These are phyloP conservation scores for Perilla frutescens DNA, from an alignment of 257 asterid genomes.

Conservation along the genomic window DNA sequence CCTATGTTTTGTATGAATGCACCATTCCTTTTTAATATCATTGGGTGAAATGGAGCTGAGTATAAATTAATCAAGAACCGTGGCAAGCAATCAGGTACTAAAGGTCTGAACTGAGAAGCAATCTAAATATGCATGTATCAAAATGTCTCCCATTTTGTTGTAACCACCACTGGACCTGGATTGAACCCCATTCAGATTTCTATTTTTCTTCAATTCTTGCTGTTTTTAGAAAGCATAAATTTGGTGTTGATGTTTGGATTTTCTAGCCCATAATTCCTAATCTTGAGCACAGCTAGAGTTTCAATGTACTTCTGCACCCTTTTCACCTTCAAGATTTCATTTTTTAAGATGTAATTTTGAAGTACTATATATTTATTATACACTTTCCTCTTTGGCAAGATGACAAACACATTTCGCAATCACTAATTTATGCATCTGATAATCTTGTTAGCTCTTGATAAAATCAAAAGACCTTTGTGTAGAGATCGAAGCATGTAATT, in stretches of 20 bases:
- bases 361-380: background rate
- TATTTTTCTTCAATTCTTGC: slow-evolving; percentile 46
- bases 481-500: no score
- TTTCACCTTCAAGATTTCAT: slow-evolving; percentile 61
- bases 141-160: slow-evolving; percentile 88
- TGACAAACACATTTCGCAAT: slow-evolving; percentile 19
- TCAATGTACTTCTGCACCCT: slow-evolving; percentile 90
- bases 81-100: no score
- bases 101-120: slow-evolving; percentile 25
- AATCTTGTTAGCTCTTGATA: slow-evolving; percentile 74
- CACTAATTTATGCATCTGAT: slow-evolving; percentile 33
- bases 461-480: slow-evolving; percentile 80
- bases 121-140: slow-evolving; percentile 28
- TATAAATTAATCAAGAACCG: no score
- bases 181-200: slow-evolving; percentile 37
- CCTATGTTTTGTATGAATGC: no score
- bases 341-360: background rate
- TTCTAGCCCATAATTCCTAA: slow-evolving; percentile 53
- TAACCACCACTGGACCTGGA: slow-evolving; percentile 56
- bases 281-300: slow-evolving; percentile 75
- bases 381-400: slow-evolving; percentile 24
- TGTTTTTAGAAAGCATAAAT: slow-evolving; percentile 44
- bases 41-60: no score
- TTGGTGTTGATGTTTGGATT: slow-evolving; percentile 36
- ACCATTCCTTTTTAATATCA: no score